Base-by-base conservation (phyloP, 495 filamentous ascomycete genomes). In the Aspergillus ellipticus region DNA sequence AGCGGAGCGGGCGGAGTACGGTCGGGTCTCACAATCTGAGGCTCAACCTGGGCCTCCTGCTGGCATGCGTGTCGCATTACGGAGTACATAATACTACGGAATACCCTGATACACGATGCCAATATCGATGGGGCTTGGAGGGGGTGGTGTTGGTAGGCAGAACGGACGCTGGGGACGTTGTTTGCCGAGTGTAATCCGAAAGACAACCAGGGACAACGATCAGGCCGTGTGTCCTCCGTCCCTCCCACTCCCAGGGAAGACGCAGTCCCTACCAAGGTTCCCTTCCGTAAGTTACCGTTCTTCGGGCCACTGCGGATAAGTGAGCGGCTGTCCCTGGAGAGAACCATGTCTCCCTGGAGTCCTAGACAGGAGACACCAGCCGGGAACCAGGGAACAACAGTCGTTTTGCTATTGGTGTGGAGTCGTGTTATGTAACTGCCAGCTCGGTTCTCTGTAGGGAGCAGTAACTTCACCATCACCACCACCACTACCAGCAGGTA, bases 171-270 rank as follows among this genome's bases (percentile, higher is more conserved):
- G 10, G 7, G 6, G 24, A 48, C 33, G 19, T 17, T 48, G 49
- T 53, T 57, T 37, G 47, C 55, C 55, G 55, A 48, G 6, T 20
- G 55, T 57, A 57, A 57, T 48, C 55, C 55, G 55, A 51, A 29
- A 21, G 15, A 21, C 47, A 49, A 29, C 17, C 26, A 49, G 13
- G 6, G 17, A 19, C 47, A 20, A 49, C 13, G 19, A 47, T 19
- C 42, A 46, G 17, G 20, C 17, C 11, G 19, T n/a, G n/a, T n/a
- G 24, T 3, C 7, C 24, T 28, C 24, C 24, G 11, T 19, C 2
- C 9, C 33, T 15, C 33, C 9, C 33, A 2, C 43, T 48, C 19
- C 9, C 21, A 28, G 22, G 4, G 1, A 26, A 15, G 11, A 2
- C 19, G 20, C 20, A 39, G 49, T 9, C 46, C 48, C 29, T 47